Evolutionary conservation across 2,329 filamentous ascomycete genomes (phyloP).

Genomic region (Ascochyta rabiei): DNA sequence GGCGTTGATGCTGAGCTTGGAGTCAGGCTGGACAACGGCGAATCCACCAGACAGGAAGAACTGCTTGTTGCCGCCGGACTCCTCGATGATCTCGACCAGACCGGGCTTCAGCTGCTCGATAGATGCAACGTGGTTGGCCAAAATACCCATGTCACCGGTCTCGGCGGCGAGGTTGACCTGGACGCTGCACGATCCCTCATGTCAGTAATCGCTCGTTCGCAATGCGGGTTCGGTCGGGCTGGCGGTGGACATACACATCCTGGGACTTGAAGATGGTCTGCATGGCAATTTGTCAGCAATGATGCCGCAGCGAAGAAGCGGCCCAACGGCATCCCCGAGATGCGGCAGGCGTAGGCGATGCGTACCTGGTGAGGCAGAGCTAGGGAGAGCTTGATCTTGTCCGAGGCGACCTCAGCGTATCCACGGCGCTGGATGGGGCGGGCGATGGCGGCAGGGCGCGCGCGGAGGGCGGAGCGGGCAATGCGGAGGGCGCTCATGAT

Average conservation of each 20-base stretch:
- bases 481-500: slow-evolving; percentile 93
- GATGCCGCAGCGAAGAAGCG: background rate
- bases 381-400: slow-evolving; percentile 93
- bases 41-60: slow-evolving; percentile 99
- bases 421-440: slow-evolving; percentile 81
- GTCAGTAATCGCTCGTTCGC: slow-evolving; percentile 39
- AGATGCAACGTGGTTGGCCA: slow-evolving; percentile 97
- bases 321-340: slow-evolving; percentile 4
- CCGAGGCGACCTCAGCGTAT: slow-evolving; percentile 69
- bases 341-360: slow-evolving; percentile 21
- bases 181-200: slow-evolving; percentile 62
- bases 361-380: slow-evolving; percentile 98
- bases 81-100: slow-evolving; percentile 93
- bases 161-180: slow-evolving; percentile 99
- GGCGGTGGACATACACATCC: slow-evolving; percentile 66
- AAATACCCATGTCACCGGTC: slow-evolving; percentile 98
- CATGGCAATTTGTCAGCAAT: slow-evolving; percentile 34
- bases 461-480: slow-evolving; percentile 86
- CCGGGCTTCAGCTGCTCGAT: slow-evolving; percentile 99
- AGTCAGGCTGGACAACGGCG: slow-evolving; percentile 94
- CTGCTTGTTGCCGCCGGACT: slow-evolving; percentile 88
- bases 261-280: slow-evolving; percentile 73
- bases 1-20: slow-evolving; percentile 95
- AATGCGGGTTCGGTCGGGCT: slow-evolving; percentile 32
- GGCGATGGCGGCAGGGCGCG: slow-evolving; percentile 74